Evolutionary conservation across 1,284 basidiomycete genomes (phyloP).

Genomic region (Tylopilus microsporus): DNA sequence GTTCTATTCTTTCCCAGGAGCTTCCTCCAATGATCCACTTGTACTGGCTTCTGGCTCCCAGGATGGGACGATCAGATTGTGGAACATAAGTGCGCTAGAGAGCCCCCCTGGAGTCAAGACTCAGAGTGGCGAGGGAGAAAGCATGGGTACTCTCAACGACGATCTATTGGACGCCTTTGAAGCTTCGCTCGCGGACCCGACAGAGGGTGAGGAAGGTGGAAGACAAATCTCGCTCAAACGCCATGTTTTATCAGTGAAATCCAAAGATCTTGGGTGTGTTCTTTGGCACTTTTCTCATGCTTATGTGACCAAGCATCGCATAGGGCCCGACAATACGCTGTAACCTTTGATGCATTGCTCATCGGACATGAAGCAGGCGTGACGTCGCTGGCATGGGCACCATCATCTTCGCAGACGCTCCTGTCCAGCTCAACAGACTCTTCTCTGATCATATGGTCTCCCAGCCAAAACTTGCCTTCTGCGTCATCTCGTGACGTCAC

Average conservation of each 20-base stretch:
- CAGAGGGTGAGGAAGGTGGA: constrained; percentile 65
- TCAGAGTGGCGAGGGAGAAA: constrained; percentile 9
- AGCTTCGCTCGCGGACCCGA: constrained; percentile 62
- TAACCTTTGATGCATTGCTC: constrained; percentile 87
- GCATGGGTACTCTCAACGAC: constrained; percentile 43
- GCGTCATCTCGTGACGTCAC: constrained; percentile 29
- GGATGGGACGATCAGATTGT: constrained; percentile 85
- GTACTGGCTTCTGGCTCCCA: constrained; percentile 87
- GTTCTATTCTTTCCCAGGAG: constrained; percentile 44
- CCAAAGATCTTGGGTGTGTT: constrained; percentile 44
- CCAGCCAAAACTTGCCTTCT: constrained; percentile 47
- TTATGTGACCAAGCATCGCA: constrained; percentile 4
- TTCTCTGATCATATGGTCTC: constrained; percentile 89
- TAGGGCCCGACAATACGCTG: constrained; percentile 61
- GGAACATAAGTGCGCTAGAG: constrained; percentile 62
- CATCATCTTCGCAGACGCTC: constrained; percentile 49
- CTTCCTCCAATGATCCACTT: constrained; percentile 36
- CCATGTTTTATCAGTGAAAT: constrained; percentile 67
- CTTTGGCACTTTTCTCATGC: background rate
- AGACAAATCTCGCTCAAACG: constrained; percentile 81
- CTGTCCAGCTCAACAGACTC: constrained; percentile 90
- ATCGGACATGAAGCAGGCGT: constrained; percentile 89
- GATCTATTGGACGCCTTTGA: constrained; percentile 86
- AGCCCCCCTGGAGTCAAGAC: constrained; percentile 19
- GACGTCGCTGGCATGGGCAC: constrained; percentile 82